These are phyloP conservation scores for Annulohypoxylon maeteangense DNA, from an alignment of 495 filamentous ascomycete genomes.

Conservation along the genomic window DNA sequence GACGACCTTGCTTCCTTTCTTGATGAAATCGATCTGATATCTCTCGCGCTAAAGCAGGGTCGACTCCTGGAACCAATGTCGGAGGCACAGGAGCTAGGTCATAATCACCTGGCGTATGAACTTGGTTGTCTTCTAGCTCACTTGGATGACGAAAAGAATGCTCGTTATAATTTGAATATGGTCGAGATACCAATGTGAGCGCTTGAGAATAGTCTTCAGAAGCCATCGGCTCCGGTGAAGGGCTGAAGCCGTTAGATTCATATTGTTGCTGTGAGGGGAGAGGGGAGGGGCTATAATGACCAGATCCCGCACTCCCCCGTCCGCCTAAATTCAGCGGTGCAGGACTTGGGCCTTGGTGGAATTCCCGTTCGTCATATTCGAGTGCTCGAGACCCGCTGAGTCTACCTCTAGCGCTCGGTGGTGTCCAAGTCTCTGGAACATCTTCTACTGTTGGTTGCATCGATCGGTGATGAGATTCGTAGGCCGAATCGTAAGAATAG, in stretches of 20 bases:
- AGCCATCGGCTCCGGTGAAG: conserved; percentile 37
- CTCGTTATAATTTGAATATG: conserved; percentile 36
- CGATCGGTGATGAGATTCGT: conserved; percentile 56
- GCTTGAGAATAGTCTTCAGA: conserved; percentile 46
- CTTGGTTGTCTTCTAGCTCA: conserved; percentile 50
- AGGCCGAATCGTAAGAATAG: conserved; percentile 60
- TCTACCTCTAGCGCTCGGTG: conserved; percentile 57
- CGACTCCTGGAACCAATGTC: conserved; percentile 76
- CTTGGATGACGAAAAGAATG: conserved; percentile 44
- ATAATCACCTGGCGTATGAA: conserved; percentile 47
- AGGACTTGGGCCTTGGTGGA: conserved; percentile 55
- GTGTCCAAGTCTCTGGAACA: conserved; percentile 62
- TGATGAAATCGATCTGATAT: conserved; percentile 63
- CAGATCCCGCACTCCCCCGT: conserved; percentile 51
- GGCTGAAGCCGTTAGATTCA: conserved; percentile 31
- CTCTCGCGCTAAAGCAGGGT: conserved; percentile 66
- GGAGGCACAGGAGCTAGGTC: conserved; percentile 65
- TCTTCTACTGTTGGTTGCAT: conserved; percentile 79
- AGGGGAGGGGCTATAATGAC: conserved; percentile 43
- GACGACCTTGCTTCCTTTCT: conserved; percentile 56
- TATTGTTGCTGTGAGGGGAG: conserved; percentile 40
- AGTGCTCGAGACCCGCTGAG: conserved; percentile 53
- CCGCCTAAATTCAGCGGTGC: conserved; percentile 60
- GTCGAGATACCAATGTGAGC: conserved; percentile 41
- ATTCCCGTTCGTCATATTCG: conserved; percentile 50